Percentiles rank a stretch among this genome's conserved stretches.
Conservation (phyloP, 106 monocot genomes). For the Allium fistulosum region DNA sequence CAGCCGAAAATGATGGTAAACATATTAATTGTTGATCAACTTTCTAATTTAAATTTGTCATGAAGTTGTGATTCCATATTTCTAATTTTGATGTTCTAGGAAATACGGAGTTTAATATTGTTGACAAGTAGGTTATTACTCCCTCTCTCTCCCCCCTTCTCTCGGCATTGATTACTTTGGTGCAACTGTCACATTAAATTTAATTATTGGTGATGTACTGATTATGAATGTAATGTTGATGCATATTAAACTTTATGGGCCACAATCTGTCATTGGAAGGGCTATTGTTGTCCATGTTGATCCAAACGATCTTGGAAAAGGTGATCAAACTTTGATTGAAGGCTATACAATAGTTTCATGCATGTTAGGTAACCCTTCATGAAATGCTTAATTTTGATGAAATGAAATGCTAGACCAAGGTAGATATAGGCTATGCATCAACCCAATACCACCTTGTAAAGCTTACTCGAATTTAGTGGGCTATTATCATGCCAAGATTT, state of each 20-base stretch:
- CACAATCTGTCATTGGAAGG: conserved; percentile 55
- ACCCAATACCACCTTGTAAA: not conserved
- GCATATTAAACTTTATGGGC: conserved; percentile 58
- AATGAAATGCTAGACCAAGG: too few species aligned
- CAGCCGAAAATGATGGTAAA: not conserved
- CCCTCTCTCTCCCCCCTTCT: not conserved
- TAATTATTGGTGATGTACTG: not conserved
- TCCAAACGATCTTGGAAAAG: conserved; percentile 18
- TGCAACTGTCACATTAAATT: not conserved
- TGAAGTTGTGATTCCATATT: not conserved
- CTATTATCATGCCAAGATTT: too few species aligned
- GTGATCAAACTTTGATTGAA: not conserved
- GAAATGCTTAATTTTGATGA: not conserved
- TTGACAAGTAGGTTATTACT: conserved; percentile 23
- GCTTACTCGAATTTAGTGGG: not conserved
- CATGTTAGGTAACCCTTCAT: not conserved
- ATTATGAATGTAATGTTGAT: not conserved
- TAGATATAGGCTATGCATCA: not conserved
- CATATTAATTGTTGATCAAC: not conserved
- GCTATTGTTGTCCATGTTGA: conserved; percentile 76
- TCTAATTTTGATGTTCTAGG: conserved; percentile 9
- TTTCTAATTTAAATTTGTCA: not conserved
- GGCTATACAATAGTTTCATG: not conserved
- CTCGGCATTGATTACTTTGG: too few species aligned
- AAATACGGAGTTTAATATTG: conserved; percentile 15